These are phyloP conservation scores for Phialophora chinensis DNA, from an alignment of 2,329 filamentous ascomycete genomes.

Conservation along the genomic window DNA sequence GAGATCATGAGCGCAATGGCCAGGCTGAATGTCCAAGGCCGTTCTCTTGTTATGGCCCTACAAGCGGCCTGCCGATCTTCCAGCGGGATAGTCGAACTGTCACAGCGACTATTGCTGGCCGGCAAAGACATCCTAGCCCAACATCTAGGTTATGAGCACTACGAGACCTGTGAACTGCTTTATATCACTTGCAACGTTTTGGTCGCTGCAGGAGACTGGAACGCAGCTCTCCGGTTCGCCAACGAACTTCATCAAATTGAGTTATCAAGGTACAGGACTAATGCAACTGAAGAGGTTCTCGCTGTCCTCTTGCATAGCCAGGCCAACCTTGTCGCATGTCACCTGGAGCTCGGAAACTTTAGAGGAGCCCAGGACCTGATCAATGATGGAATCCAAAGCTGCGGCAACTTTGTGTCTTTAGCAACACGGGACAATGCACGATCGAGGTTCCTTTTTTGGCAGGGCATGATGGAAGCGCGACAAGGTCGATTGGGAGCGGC, in stretches of 20 bases:
- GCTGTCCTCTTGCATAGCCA: neutral
- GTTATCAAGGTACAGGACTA: neutral
- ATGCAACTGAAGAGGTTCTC: neutral
- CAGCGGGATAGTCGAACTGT: neutral
- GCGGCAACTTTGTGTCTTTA: neutral
- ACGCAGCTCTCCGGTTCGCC: neutral
- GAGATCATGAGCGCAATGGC: neutral
- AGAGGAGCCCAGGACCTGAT: neutral
- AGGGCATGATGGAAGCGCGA: neutral
- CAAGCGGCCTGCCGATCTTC: neutral
- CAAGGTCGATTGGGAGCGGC: neutral
- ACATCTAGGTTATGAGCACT: neutral
- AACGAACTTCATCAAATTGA: neutral
- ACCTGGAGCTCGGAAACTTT: neutral
- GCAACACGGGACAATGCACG: neutral
- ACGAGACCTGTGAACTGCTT: neutral
- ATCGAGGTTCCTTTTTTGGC: neutral
- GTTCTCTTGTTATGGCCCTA: neutral
- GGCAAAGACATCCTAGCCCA: constrained; percentile 8
- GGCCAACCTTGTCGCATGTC: neutral
- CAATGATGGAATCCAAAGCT: neutral
- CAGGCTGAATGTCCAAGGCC: neutral
- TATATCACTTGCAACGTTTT: neutral
- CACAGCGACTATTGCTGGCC: constrained; percentile 1
- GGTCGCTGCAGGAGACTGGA: neutral